Evolutionary conservation across 805 yeast species (phyloP), one percentile per base, ranked within the genome.

Genomic region (Wickerhamiella azyma): DNA sequence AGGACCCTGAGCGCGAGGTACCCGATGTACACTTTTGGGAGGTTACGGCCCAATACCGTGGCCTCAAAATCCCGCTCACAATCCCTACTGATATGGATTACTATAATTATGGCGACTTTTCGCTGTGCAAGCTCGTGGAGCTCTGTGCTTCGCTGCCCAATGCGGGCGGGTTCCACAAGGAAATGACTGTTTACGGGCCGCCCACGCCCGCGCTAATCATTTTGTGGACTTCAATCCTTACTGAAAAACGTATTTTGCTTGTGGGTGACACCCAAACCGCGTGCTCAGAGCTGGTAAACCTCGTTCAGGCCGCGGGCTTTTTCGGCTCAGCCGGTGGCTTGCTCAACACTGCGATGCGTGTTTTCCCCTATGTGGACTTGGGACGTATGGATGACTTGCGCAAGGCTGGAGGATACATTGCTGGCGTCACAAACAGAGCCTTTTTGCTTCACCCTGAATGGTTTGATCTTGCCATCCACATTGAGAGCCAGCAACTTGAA

Each of bases 401-500:
- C 42, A 60, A 65, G 42, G 68, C 75, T 42, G 69, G 66, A 10
- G 73, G 76, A 13, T 75, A 60, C 54, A 60, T 75, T 49, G 81
- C 79, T 1, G 81, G 81, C 13, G 76, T 77, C 29, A 74, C 75
- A 48, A 75, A 76, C 57, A 77, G 79, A 6, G 74, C 77, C 37
- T 75, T 75, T 60, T 71, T 71, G 51, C 58, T 66, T 39, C 75
- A 74, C 50, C 75, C 75, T 37, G 65, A 62, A 41, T 64, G 76
- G 57, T 75, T 78, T 76, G 81, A 75, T 51, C 54, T 75, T 10
- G 58, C 75, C 35, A 71, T 73, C 49, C 78, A 76, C 53, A 58
- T 75, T 44, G 79, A 76, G 51, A 49, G 66, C 9, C 67, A 68
- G 8, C 50, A 53, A 14, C 54, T 63, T 50, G 59, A 56, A 39